These are phyloP conservation scores for Arthrobotrys musiformis DNA, from an alignment of 2,329 filamentous ascomycete species.

Conservation along the genomic window DNA sequence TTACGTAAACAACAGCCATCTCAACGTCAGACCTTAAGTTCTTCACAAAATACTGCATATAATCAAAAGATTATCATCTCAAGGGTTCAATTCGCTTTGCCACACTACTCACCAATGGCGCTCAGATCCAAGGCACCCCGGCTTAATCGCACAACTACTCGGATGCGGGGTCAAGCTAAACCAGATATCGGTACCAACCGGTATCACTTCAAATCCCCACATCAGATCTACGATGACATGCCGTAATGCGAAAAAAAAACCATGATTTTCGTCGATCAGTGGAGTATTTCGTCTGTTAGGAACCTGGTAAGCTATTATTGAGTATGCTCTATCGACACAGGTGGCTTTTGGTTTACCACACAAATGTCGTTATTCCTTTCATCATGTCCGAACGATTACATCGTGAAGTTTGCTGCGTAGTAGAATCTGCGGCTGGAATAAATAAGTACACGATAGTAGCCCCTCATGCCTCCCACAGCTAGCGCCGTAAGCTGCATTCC, in stretches of 20 bases:
- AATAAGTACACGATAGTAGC: background rate
- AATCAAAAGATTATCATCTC: no score
- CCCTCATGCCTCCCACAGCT: background rate
- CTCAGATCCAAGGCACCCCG: no score
- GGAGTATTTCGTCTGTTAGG: background rate
- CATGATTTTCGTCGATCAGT: conserved; percentile 8
- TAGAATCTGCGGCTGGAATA: no score
- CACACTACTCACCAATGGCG: background rate
- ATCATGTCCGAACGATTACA: no score
- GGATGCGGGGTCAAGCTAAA: background rate
- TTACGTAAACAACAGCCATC: no score
- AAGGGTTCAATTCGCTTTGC: no score
- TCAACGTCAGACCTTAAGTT: no score
- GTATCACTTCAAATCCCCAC: background rate
- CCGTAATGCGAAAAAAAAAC: background rate
- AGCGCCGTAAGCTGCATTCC: background rate
- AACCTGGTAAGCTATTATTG: background rate
- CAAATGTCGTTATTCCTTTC: no score
- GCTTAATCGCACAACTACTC: no score
- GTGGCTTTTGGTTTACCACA: background rate
- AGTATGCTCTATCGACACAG: background rate
- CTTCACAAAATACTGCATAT: no score
- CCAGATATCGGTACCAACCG: conserved; percentile 1
- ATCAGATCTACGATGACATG: conserved; percentile 2
- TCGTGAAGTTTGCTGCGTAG: no score